Evolutionary conservation across 257 asterid genomes (phyloP).

Genomic region (Jacaranda mimosifolia): DNA sequence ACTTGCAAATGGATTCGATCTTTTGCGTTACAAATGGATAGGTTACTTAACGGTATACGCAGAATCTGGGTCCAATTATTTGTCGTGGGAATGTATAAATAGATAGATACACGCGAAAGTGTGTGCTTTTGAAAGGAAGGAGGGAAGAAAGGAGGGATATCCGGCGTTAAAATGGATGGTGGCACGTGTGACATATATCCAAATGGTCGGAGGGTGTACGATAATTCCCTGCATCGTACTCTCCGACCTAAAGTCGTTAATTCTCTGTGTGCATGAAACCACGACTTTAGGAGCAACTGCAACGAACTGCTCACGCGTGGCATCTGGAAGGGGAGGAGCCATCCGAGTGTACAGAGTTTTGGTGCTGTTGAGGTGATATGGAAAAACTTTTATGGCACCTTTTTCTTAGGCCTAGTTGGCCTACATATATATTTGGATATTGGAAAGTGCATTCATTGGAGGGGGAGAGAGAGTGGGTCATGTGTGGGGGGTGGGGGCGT

Average conservation of each 20-base stretch:
- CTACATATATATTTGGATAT: slow-evolving; percentile 1
- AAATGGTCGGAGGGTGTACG: slow-evolving; percentile 38
- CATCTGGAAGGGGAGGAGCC: not conserved
- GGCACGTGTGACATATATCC: slow-evolving; percentile 60
- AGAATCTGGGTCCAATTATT: slow-evolving; percentile 44
- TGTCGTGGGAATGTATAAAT: slow-evolving; percentile 25
- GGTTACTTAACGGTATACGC: slow-evolving; percentile 13
- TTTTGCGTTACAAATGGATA: slow-evolving; percentile 34
- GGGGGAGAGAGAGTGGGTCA: not conserved
- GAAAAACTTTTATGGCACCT: slow-evolving; percentile 4
- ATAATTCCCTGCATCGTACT: slow-evolving; percentile 32
- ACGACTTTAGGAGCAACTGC: slow-evolving; percentile 9
- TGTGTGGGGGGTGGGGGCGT: too few relatives aligned
- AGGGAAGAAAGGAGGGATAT: slow-evolving; percentile 53
- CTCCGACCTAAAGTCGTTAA: slow-evolving; percentile 14
- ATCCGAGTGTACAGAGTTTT: slow-evolving; percentile 27
- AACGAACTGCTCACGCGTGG: slow-evolving; percentile 36
- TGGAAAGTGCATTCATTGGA: slow-evolving; percentile 12
- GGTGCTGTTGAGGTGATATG: slow-evolving; percentile 23
- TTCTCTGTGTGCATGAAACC: too few relatives aligned
- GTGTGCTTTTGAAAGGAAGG: slow-evolving; percentile 37
- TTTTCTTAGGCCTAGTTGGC: not conserved
- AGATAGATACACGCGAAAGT: slow-evolving; percentile 26
- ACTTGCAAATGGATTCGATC: slow-evolving; percentile 22
- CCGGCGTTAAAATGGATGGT: slow-evolving; percentile 59